A percentile compares a stretch with the other conserved stretches of the same genome.
Evolutionary conservation across 2,329 filamentous ascomycete species (phyloP).

Genomic region (Penicillium verrucosum): DNA sequence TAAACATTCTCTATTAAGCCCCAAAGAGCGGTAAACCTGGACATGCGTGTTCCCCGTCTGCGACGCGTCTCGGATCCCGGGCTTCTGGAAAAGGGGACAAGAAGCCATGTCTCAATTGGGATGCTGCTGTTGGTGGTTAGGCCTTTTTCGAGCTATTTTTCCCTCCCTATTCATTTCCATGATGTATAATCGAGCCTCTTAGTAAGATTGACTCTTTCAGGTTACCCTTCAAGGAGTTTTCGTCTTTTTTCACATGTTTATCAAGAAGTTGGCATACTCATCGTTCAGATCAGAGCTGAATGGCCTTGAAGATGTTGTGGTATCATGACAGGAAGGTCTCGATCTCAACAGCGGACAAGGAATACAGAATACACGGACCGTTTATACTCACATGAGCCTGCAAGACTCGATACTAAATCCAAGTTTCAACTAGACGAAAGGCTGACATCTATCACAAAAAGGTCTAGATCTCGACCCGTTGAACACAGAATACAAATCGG

Average conservation of each 20-base stretch:
- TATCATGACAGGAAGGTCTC: neutral
- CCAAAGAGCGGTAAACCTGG: constrained; percentile 22
- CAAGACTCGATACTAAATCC: constrained; percentile 1
- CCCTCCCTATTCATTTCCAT: neutral
- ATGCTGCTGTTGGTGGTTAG: constrained; percentile 15
- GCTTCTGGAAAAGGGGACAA: constrained; percentile 18
- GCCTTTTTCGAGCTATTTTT: constrained; percentile 1
- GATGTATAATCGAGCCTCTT: neutral
- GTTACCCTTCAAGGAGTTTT: neutral
- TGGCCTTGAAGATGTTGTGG: neutral
- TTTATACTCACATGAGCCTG: neutral
- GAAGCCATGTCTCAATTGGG: constrained; percentile 16
- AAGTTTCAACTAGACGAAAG: neutral
- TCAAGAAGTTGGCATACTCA: neutral
- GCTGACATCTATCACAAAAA: neutral
- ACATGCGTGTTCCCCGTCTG: constrained; percentile 11
- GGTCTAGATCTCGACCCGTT: neutral
- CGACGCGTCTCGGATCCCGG: constrained; percentile 1
- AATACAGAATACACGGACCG: neutral
- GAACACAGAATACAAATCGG: constrained; percentile 1
- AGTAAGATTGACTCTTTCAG: neutral
- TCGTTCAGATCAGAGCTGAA: neutral
- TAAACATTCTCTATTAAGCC: neutral
- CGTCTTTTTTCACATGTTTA: neutral
- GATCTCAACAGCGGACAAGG: neutral